Conservation (phyloP, 805 yeast genomes). For the Wickerhamomyces strasburgensis region DNA sequence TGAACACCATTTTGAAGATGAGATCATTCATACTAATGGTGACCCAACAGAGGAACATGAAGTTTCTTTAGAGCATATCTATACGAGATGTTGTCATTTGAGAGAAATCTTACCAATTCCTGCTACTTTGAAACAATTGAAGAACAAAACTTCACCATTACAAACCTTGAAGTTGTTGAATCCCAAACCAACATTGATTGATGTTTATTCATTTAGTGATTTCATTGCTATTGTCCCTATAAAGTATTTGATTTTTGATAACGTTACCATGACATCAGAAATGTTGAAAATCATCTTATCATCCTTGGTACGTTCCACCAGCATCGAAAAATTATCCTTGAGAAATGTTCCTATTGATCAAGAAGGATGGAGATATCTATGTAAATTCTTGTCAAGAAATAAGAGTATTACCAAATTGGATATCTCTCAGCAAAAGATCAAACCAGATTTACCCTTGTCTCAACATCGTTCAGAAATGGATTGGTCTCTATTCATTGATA, state of each 20-base stretch:
- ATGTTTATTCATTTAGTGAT: slow-evolving; percentile 82
- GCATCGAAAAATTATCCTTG: slow-evolving; percentile 67
- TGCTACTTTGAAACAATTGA: slow-evolving; percentile 76
- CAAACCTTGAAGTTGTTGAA: slow-evolving; percentile 68
- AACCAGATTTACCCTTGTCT: slow-evolving; percentile 28
- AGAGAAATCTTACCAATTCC: slow-evolving; percentile 91
- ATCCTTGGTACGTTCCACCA: slow-evolving; percentile 61
- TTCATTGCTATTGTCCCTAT: slow-evolving; percentile 84
- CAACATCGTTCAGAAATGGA: slow-evolving; percentile 70
- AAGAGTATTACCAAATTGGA: slow-evolving; percentile 55
- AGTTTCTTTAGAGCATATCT: slow-evolving; percentile 55
- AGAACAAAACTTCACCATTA: slow-evolving; percentile 71
- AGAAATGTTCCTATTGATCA: slow-evolving; percentile 70
- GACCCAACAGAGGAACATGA: slow-evolving; percentile 16
- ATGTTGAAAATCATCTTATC: slow-evolving; percentile 73
- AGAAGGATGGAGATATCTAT: slow-evolving; percentile 73
- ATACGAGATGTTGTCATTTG: slow-evolving; percentile 89
- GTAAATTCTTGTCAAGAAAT: slow-evolving; percentile 68
- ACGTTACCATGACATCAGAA: slow-evolving; percentile 65
- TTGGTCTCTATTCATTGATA: slow-evolving; percentile 73
- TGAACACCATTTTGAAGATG: slow-evolving; percentile 47
- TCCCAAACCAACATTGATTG: slow-evolving; percentile 88
- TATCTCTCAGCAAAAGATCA: slow-evolving; percentile 56
- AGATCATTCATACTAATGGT: slow-evolving; percentile 17
- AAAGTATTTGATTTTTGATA: slow-evolving; percentile 70